Evolutionary conservation across 1,284 basidiomycete genomes (phyloP).

Genomic region (Melampsora larici-populina): DNA sequence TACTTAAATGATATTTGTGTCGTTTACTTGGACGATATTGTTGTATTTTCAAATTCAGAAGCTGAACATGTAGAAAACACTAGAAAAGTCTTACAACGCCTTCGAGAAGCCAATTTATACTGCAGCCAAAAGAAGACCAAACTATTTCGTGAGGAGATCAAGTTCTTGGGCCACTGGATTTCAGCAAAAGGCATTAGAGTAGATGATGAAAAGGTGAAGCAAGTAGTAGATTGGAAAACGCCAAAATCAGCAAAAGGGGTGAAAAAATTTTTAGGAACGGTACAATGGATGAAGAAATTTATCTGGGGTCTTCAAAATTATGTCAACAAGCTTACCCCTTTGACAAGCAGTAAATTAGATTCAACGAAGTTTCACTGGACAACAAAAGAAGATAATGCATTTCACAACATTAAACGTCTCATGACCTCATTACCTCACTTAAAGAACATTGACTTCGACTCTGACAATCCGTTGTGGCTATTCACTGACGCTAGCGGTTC

Average conservation of each 20-base stretch:
- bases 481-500: conserved; percentile 40
- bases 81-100: no score
- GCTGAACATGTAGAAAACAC: no score
- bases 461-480: conserved; percentile 43
- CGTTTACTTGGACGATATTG: conserved; percentile 17
- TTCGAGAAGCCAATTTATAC: no score
- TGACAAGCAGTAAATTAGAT: neutral
- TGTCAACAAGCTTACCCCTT: neutral
- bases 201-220: no score
- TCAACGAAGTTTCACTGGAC: conserved; percentile 17
- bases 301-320: neutral
- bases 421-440: conserved; percentile 47
- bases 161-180: conserved; percentile 20
- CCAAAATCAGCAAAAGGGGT: no score
- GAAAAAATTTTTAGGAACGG: no score
- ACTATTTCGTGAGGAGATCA: neutral
- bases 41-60: neutral
- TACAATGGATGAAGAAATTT: no score
- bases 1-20: conserved; percentile 8
- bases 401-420: conserved; percentile 55
- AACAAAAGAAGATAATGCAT: conserved; percentile 14
- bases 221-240: no score
- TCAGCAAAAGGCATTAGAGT: neutral
- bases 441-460: conserved; percentile 52
- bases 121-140: conserved; percentile 9